phyloP scores from a whole-genome alignment of 2,329 filamentous ascomycete species.

The Diplodia scrobiculata region DNA sequence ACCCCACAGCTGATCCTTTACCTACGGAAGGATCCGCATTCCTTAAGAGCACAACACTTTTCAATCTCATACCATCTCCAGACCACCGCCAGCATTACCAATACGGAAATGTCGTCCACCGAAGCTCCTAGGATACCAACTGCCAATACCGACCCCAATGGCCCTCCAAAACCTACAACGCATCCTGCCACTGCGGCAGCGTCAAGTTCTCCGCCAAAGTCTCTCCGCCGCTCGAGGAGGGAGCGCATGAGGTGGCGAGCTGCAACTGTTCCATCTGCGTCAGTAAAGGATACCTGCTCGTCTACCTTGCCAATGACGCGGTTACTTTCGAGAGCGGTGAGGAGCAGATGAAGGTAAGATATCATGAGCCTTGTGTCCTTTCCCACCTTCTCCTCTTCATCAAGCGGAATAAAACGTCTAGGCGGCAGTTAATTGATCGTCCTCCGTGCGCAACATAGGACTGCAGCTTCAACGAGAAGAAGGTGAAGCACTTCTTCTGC shows the following conservation, averaged over 20 bases:
- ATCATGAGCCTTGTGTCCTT: neutral
- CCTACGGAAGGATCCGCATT: neutral
- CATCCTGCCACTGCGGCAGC: constrained; percentile 58
- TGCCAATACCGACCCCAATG: neutral
- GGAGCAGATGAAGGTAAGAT: neutral
- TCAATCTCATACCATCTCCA: neutral
- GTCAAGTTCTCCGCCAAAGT: constrained; percentile 55
- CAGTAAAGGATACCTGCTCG: constrained; percentile 56
- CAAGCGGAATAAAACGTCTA: too few species aligned
- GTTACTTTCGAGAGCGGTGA: constrained; percentile 33
- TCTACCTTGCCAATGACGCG: constrained; percentile 37
- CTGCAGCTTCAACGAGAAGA: constrained; percentile 37
- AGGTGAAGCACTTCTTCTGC: constrained; percentile 39
- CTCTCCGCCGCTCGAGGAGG: constrained; percentile 52
- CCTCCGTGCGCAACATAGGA: constrained; percentile 28
- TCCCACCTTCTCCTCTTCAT: too few species aligned
- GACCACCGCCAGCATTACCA: neutral
- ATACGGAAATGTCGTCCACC: neutral
- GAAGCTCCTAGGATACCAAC: neutral
- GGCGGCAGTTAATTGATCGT: neutral
- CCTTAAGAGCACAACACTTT: neutral
- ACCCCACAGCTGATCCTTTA: neutral
- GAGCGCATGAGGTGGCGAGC: constrained; percentile 44
- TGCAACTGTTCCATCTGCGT: constrained; percentile 60
- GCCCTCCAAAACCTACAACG: constrained; percentile 45